Conservation (phyloP, 2,329 filamentous ascomycete genomes). For the Aplosporella prunicola region DNA sequence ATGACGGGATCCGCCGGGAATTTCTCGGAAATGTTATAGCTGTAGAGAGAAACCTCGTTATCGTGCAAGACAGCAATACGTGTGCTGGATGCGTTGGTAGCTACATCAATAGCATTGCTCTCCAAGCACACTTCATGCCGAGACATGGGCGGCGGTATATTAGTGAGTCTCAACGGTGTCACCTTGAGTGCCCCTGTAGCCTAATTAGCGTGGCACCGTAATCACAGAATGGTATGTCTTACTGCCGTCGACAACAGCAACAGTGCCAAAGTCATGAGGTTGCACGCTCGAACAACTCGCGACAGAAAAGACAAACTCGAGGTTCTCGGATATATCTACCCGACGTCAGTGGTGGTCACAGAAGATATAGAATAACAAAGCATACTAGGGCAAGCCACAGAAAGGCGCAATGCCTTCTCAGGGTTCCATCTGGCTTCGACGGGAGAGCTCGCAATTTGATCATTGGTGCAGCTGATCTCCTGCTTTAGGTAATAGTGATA, state of each 20-base stretch:
- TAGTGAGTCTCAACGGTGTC: constrained; percentile 74
- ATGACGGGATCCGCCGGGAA: constrained; percentile 31
- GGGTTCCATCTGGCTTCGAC: constrained; percentile 59
- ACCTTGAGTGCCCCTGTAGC: constrained; percentile 56
- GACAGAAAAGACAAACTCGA: constrained; percentile 60
- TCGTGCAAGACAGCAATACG: constrained; percentile 63
- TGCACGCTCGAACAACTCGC: constrained; percentile 58
- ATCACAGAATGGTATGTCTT: constrained; percentile 20
- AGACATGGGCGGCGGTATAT: constrained; percentile 88
- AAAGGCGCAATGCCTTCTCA: constrained; percentile 66
- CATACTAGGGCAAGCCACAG: constrained; percentile 36
- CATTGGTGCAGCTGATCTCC: constrained; percentile 46
- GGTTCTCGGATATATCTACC: constrained; percentile 43
- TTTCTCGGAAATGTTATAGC: constrained; percentile 55
- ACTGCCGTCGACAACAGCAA: constrained; percentile 78
- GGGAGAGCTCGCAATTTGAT: constrained; percentile 12
- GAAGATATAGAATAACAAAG: constrained; percentile 8
- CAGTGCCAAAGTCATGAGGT: constrained; percentile 67
- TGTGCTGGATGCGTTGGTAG: constrained; percentile 44
- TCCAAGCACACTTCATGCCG: constrained; percentile 60
- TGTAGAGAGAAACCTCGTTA: constrained; percentile 56
- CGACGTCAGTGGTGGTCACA: constrained; percentile 9
- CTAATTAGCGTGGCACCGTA: constrained; percentile 12
- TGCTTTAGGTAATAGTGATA: constrained; percentile 98
- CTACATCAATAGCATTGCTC: constrained; percentile 61